Percentiles rank a stretch among this genome's conserved stretches.
These are phyloP conservation scores for Plasmodium sp. DNA, from an alignment of 169 alveolate genomes.

Conservation along the genomic window DNA sequence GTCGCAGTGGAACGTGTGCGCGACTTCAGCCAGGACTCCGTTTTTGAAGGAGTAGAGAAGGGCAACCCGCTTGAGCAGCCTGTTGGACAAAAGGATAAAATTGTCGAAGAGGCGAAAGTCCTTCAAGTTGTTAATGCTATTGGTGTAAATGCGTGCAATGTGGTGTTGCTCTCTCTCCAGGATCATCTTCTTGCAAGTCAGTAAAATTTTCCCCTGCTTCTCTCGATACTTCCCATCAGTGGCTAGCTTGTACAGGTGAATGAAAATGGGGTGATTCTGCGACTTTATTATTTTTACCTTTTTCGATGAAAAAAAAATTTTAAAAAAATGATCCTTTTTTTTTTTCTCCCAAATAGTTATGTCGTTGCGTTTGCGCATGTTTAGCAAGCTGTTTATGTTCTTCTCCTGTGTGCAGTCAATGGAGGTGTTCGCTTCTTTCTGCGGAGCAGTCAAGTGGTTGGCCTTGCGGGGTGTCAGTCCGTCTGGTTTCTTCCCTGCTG, in stretches of 20 bases:
- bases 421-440: background rate
- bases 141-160: conserved; percentile 54
- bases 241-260: conserved; percentile 70
- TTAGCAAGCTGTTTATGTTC: conserved; percentile 18
- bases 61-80: conserved; percentile 24
- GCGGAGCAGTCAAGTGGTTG: background rate
- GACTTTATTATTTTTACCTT: conserved; percentile 73
- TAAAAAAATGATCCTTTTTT: conserved; percentile 63
- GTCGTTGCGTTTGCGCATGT: background rate
- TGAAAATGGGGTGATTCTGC: conserved; percentile 70
- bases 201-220: conserved; percentile 43
- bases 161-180: conserved; percentile 58
- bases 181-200: conserved; percentile 46
- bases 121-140: conserved; percentile 49
- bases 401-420: conserved; percentile 16
- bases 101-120: conserved; percentile 50
- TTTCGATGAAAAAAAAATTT: conserved; percentile 70
- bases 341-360: conserved; percentile 42
- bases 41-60: conserved; percentile 52
- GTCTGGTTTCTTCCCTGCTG: background rate
- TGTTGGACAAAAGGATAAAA: conserved; percentile 57
- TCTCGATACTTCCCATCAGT: conserved; percentile 54
- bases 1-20: conserved; percentile 51
- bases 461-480: background rate
- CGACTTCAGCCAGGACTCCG: conserved; percentile 56